Evolutionary conservation across 805 yeast genomes (phyloP).

Genomic region (Clavispora vitiphila): DNA sequence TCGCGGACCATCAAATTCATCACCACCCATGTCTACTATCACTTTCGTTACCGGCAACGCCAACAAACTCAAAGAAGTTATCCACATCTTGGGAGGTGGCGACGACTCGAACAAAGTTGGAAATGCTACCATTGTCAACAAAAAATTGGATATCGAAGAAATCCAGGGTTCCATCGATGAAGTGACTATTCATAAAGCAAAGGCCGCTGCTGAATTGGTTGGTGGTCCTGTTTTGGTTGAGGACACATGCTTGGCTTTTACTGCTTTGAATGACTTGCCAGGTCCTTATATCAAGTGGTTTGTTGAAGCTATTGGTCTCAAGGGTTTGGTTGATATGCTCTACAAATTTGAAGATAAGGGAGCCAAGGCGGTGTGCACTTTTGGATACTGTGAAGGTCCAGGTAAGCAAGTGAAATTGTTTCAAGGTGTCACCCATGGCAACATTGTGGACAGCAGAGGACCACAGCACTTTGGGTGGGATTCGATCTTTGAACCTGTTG

Average conservation of each 20-base stretch:
- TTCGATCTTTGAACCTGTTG: constrained; percentile 80
- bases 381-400: constrained; percentile 85
- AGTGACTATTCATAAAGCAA: constrained; percentile 76
- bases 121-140: constrained; percentile 49
- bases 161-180: constrained; percentile 83
- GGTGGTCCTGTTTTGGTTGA: constrained; percentile 88
- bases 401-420: constrained; percentile 68
- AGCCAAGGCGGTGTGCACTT: constrained; percentile 87
- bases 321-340: constrained; percentile 72
- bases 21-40: constrained; percentile 23
- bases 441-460: constrained; percentile 73
- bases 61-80: constrained; percentile 82
- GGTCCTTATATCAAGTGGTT: constrained; percentile 98
- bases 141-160: constrained; percentile 78
- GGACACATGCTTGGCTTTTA: constrained; percentile 86
- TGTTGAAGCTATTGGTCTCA: constrained; percentile 65
- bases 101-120: constrained; percentile 36
- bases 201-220: constrained; percentile 58
- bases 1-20: neutral
- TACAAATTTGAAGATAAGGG: constrained; percentile 76
- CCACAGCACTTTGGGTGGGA: constrained; percentile 90
- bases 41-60: constrained; percentile 85
- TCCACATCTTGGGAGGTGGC: constrained; percentile 57
- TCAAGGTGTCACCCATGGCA: constrained; percentile 81
- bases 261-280: constrained; percentile 75